phyloP scores from a whole-genome alignment of 495 filamentous ascomycete species.

The Hypoxylon crocopeplum region DNA sequence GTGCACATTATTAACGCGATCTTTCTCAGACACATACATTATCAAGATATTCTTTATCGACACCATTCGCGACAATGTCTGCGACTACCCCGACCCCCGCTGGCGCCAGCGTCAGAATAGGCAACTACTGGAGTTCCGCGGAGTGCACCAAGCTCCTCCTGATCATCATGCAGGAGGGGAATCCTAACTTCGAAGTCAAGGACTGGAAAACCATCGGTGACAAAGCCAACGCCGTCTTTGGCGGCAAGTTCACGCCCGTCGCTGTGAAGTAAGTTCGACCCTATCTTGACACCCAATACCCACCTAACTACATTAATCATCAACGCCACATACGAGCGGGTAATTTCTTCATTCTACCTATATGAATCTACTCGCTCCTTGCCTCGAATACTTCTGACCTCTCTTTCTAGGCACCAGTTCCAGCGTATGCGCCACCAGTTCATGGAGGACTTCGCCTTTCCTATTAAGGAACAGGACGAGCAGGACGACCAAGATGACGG shows the following conservation, averaged over 20 bases:
- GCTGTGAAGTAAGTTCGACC: constrained; percentile 18
- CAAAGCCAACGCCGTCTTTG: not conserved
- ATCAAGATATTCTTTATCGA: no score
- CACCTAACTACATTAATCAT: no score
- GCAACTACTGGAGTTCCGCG: constrained; percentile 2
- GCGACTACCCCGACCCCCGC: not conserved
- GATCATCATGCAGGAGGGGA: constrained; percentile 18
- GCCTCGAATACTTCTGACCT: not conserved
- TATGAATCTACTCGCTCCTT: no score
- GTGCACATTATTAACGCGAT: no score
- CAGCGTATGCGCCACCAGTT: constrained; percentile 6
- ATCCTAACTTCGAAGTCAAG: no score
- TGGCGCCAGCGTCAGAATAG: not conserved
- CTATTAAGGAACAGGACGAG: no score
- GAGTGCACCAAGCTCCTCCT: constrained; percentile 11
- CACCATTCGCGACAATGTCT: no score
- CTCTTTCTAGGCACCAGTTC: constrained; percentile 13
- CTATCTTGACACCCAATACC: no score
- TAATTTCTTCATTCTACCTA: no score
- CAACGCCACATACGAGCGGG: no score
- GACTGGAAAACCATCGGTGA: not conserved
- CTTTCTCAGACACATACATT: no score
- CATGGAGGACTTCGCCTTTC: not conserved
- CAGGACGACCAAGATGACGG: not conserved
- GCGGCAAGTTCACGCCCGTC: not conserved